A percentile compares a stretch with the other conserved stretches of the same genome.
Evolutionary conservation across 2,329 filamentous ascomycete genomes (phyloP).

Genomic region (Davidsoniella eucalypti): DNA sequence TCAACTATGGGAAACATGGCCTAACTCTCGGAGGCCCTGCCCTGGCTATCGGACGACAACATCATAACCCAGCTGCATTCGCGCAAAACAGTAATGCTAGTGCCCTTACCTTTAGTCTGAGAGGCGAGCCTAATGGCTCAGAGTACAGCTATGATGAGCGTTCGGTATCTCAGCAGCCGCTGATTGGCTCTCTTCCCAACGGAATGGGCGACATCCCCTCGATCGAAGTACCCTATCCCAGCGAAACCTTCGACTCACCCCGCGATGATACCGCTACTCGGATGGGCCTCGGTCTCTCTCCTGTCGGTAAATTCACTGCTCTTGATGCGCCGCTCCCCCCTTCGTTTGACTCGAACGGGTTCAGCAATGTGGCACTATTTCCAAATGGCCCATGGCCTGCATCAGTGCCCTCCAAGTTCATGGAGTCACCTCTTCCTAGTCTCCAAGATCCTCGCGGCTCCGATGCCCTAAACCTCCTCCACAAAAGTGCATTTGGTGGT

Average conservation of each 20-base stretch:
- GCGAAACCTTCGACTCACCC: slow-evolving; percentile 61
- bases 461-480: slow-evolving; percentile 46
- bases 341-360: slow-evolving; percentile 90
- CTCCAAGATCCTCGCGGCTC: slow-evolving; percentile 45
- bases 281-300: slow-evolving; percentile 58
- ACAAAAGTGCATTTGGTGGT: slow-evolving; percentile 47
- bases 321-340: slow-evolving; percentile 84
- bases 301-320: slow-evolving; percentile 63
- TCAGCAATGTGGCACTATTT: slow-evolving; percentile 78
- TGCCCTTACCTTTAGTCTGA: slow-evolving; percentile 46
- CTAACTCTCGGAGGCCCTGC: slow-evolving; percentile 45
- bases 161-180: slow-evolving; percentile 21
- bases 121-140: slow-evolving; percentile 23
- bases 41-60: slow-evolving; percentile 35
- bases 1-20: slow-evolving; percentile 62
- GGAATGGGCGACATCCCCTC: slow-evolving; percentile 27
- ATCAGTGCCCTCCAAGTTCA: slow-evolving; percentile 80
- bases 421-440: slow-evolving; percentile 71
- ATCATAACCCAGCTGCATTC: slow-evolving; percentile 22
- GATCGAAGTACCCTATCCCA: slow-evolving; percentile 44
- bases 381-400: slow-evolving; percentile 67
- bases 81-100: slow-evolving; percentile 46
- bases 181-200: slow-evolving; percentile 22
- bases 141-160: slow-evolving; percentile 27
- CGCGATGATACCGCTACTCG: slow-evolving; percentile 36